A percentile compares a stretch with the other conserved stretches of the same genome.
These are phyloP conservation scores for Lipomyces anomalus DNA, from an alignment of 805 yeast species.

Conservation along the genomic window DNA sequence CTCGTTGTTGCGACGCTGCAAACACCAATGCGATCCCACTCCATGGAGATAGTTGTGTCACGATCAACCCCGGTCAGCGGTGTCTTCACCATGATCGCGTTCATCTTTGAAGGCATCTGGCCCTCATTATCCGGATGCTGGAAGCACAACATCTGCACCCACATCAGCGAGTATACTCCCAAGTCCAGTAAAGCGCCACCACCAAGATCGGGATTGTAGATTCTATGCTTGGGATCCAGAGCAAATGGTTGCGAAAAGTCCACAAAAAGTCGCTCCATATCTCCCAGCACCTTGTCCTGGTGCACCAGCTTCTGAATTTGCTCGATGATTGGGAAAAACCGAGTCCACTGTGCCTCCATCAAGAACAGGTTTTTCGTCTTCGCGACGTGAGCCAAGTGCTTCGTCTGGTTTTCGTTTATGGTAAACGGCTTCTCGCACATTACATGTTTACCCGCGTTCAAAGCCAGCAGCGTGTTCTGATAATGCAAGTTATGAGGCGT, in stretches of 20 bases:
- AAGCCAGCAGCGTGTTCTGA: slow-evolving; percentile 39
- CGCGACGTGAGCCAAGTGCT: slow-evolving; percentile 42
- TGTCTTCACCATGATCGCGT: neutral
- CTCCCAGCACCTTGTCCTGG: slow-evolving; percentile 42
- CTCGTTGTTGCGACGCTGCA: slow-evolving; percentile 9
- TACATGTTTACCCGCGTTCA: slow-evolving; percentile 44
- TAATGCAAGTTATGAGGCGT: slow-evolving; percentile 46
- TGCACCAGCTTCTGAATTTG: slow-evolving; percentile 37
- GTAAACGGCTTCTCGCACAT: slow-evolving; percentile 52
- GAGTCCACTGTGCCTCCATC: slow-evolving; percentile 48
- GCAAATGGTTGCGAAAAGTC: slow-evolving; percentile 41
- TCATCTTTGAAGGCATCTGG: slow-evolving; percentile 4
- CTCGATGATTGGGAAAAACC: slow-evolving; percentile 40
- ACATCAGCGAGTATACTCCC: slow-evolving; percentile 50
- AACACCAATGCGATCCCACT: slow-evolving; percentile 9
- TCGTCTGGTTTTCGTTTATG: slow-evolving; percentile 42
- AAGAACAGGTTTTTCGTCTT: slow-evolving; percentile 40
- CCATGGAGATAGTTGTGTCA: slow-evolving; percentile 6
- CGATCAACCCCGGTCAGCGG: slow-evolving; percentile 6
- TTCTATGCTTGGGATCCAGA: slow-evolving; percentile 35
- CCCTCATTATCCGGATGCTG: slow-evolving; percentile 9
- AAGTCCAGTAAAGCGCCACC: slow-evolving; percentile 55
- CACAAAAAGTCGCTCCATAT: slow-evolving; percentile 39
- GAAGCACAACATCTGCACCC: slow-evolving; percentile 23
- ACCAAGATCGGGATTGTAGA: slow-evolving; percentile 44